Conservation (phyloP, 345 rosid species). For the Eucalyptus brandiana region DNA sequence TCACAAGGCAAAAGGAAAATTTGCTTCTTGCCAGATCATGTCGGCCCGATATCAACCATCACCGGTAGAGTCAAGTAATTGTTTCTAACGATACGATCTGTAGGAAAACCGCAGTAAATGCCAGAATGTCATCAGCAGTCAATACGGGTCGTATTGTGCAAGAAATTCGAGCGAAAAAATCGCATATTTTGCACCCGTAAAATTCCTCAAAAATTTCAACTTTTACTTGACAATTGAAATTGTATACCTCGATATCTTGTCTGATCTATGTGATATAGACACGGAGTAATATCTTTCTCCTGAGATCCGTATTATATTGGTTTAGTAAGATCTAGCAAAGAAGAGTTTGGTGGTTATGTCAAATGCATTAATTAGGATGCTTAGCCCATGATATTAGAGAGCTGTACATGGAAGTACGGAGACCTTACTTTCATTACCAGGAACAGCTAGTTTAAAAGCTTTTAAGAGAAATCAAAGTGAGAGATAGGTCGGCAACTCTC, state of each 20-base stretch:
- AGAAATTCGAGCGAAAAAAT: not conserved
- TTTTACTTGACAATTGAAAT: too few species aligned
- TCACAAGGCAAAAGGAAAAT: not conserved
- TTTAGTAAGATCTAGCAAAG: too few species aligned
- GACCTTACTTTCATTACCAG: not conserved
- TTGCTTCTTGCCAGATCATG: not conserved
- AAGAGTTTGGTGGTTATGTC: too few species aligned
- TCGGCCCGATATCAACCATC: not conserved
- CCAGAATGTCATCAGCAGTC: not conserved
- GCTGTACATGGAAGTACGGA: not conserved
- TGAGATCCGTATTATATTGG: too few species aligned
- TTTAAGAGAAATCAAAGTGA: not conserved
- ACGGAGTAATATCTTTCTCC: too few species aligned
- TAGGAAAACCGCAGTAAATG: not conserved
- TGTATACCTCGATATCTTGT: too few species aligned
- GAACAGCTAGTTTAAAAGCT: not conserved
- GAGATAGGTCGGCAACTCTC: not conserved
- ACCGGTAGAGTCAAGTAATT: not conserved
- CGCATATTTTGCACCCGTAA: rapidly evolving
- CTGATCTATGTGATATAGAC: too few species aligned
- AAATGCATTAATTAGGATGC: too few species aligned
- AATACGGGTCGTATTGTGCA: rapidly evolving
- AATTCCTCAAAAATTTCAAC: not conserved
- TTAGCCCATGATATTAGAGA: too few species aligned
- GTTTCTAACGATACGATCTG: not conserved